These are phyloP conservation scores for Angophora floribunda DNA, from an alignment of 345 rosid genomes.

Conservation along the genomic window DNA sequence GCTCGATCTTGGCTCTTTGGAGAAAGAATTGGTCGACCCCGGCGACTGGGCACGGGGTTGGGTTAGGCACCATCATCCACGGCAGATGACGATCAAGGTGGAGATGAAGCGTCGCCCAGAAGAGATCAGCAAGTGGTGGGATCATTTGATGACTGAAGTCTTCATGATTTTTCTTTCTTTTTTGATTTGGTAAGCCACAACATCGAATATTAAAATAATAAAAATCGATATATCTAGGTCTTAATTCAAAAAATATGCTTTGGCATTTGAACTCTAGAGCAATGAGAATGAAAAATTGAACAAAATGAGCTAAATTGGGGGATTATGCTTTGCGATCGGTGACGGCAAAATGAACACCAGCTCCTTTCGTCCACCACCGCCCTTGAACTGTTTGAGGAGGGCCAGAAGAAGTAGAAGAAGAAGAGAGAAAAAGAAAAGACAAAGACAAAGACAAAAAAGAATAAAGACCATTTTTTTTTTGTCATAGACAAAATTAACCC, in stretches of 20 bases:
- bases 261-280: not conserved
- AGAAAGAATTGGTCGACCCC: not conserved
- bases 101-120: not conserved
- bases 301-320: not conserved
- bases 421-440: fast-evolving
- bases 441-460: not conserved
- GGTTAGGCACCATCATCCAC: not conserved
- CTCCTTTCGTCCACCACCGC: not conserved
- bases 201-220: not conserved
- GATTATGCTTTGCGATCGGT: not conserved
- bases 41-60: not conserved
- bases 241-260: not conserved
- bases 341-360: not conserved
- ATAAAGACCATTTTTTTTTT: too few relatives aligned
- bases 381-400: not conserved
- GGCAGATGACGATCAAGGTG: not conserved
- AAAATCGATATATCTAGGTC: not conserved
- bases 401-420: not conserved
- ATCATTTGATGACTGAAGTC: not conserved
- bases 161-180: not conserved
- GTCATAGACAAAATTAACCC: not conserved
- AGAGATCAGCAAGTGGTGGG: not conserved
- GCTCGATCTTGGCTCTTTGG: not conserved
- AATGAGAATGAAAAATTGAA: not conserved
- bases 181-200: not conserved